Evolutionary conservation across 257 asterid genomes (phyloP), one percentile per base, ranked within the genome.

Genomic region (Ilex aquifolium): DNA sequence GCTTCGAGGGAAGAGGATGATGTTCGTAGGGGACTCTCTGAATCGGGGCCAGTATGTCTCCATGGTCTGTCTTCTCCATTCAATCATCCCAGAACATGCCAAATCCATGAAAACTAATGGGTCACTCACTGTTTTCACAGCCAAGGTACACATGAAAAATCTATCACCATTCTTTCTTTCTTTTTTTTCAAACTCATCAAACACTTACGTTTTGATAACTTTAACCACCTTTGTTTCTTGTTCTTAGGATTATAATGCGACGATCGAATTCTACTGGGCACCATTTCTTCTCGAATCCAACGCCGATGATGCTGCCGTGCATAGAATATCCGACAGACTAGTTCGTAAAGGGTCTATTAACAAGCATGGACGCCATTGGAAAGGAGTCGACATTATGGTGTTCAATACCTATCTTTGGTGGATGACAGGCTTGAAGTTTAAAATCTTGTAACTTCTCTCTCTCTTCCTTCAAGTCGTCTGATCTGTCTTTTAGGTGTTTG

Each of bases 351-450:
- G 85, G 0, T 76, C 97, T 1, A 82, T 92, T 1, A 79, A 75
- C 32, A 77, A 76, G 69, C 98, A 87, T 15, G 98, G 95, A 0
- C 64, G 77, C 8, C 61, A 72, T 61, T 89, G 98, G 98, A 82
- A 77, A 76, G 82, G 79, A 10, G 93, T 80, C 2, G 95, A 92
- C 49, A 83, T 92, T 27, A 61, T 88, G 59, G 77, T 92, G 5
- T 92, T 92, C 85, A 83, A 89, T 73, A 77, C 93, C 21, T 92
- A 88, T 62, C 75, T 83, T 44, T 92, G 98, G 98, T 89, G 98
- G 98, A 83, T 75, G 69, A 46, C 83, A 1, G 88, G 88, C 61
- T 44, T 14, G 3, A 69, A 72, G 48, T 78, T 91, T 72, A 76
- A 82, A 29, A 63, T 91, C 29, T 40, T 82, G 95, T 90, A 76